Evolutionary conservation across 1,284 basidiomycete species (phyloP).

Genomic region (Fomitopsis palustris): DNA sequence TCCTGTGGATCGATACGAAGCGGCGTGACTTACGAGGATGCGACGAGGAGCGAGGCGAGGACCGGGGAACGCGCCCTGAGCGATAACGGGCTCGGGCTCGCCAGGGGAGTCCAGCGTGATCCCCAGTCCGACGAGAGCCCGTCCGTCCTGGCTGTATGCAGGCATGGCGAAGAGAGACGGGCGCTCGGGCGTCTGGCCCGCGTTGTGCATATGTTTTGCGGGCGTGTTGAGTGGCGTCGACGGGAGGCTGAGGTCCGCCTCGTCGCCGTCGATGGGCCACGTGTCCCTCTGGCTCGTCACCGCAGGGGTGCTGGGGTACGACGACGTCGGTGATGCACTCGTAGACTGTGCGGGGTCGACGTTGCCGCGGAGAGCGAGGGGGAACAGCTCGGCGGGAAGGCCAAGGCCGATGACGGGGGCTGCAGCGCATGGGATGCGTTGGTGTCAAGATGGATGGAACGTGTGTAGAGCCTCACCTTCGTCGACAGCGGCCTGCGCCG

Average conservation of each 20-base stretch:
- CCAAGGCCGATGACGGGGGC: conserved; percentile 6
- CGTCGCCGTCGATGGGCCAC: not conserved
- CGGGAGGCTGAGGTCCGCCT: not conserved
- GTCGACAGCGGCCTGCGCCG: conserved; percentile 1
- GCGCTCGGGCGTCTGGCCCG: not conserved
- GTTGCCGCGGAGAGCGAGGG: not conserved
- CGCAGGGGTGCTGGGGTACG: not conserved
- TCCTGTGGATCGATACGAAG: not conserved
- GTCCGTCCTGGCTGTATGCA: not conserved
- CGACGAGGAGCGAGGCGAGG: not conserved
- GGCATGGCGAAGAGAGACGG: not conserved
- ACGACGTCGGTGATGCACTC: not conserved
- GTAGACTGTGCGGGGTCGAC: not conserved
- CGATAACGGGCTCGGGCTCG: not conserved
- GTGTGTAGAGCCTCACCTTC: not conserved
- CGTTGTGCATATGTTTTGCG: not conserved
- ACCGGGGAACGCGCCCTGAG: not conserved
- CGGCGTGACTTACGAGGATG: not conserved
- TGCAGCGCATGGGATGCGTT: not conserved
- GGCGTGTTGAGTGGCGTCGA: not conserved
- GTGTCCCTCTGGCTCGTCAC: not conserved
- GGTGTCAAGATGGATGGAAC: not conserved
- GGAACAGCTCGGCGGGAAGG: conserved; percentile 3
- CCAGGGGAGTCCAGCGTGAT: not conserved
- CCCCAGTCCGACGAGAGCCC: not conserved